phyloP scores from a whole-genome alignment of 192 early-diverging fungal genomes.

The Podila verticillata region DNA sequence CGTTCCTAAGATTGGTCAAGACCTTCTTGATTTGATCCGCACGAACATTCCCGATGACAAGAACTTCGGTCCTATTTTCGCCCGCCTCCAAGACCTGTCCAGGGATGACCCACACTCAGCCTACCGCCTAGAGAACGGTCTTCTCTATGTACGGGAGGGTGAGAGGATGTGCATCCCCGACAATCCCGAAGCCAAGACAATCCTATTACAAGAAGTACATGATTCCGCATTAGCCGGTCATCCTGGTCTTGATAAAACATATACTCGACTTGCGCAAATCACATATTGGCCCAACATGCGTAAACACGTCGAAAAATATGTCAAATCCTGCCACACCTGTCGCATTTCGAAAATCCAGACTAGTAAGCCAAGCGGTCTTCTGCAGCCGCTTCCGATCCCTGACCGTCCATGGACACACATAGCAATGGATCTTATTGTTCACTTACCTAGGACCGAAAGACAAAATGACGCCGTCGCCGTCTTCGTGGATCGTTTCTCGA shows the following conservation, averaged over 20 bases:
- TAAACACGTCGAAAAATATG: conserved; percentile 9
- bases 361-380: conserved; percentile 1
- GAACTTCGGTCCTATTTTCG: no score
- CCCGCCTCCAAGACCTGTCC: no score
- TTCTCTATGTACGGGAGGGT: neutral
- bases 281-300: conserved; percentile 10
- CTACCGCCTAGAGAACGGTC: neutral
- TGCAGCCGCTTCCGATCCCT: conserved; percentile 6
- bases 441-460: conserved; percentile 23
- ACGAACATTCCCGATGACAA: no score
- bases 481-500: conserved; percentile 53
- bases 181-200: neutral
- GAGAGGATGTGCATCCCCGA: conserved; percentile 4
- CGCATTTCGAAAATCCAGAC: neutral
- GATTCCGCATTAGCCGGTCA: neutral
- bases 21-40: no score
- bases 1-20: no score
- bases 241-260: conserved; percentile 1
- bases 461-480: conserved; percentile 50
- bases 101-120: no score
- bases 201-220: neutral
- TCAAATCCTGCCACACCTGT: conserved; percentile 16
- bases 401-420: conserved; percentile 45
- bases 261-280: neutral
- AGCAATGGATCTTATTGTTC: conserved; percentile 54